Conservation (phyloP, 2,329 filamentous ascomycete species). For the Lasiodiplodia gonubiensis region DNA sequence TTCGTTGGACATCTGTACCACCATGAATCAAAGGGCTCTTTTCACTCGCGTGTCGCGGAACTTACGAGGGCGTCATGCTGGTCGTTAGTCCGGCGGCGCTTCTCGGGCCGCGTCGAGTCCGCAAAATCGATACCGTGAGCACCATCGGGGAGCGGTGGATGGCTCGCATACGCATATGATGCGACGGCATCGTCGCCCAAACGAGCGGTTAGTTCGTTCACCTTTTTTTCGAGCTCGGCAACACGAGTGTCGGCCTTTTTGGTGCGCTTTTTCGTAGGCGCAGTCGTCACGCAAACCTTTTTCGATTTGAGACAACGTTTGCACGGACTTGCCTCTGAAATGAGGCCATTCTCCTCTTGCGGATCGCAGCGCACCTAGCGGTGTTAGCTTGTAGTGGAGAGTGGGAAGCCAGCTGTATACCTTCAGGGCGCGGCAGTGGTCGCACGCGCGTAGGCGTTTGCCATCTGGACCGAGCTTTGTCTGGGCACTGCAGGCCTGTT, state of each 20-base stretch:
- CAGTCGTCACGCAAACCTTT: slow-evolving; percentile 57
- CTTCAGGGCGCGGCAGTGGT: slow-evolving; percentile 30
- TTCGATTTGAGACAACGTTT: slow-evolving; percentile 75
- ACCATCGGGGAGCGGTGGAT: not conserved
- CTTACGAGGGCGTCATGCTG: slow-evolving; percentile 10
- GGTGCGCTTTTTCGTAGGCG: slow-evolving; percentile 77
- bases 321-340: slow-evolving; percentile 57
- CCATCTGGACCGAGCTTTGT: slow-evolving; percentile 29
- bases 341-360: slow-evolving; percentile 65
- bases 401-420: not conserved
- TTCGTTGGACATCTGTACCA: slow-evolving; percentile 31
- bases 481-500: slow-evolving; percentile 10
- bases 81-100: slow-evolving; percentile 22
- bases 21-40: not conserved
- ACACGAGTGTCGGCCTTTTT: slow-evolving; percentile 92
- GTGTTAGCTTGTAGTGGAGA: not conserved
- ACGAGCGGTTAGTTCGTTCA: slow-evolving; percentile 83
- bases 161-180: not conserved
- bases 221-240: slow-evolving; percentile 89
- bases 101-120: slow-evolving; percentile 23
- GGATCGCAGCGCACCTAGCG: slow-evolving; percentile 75
- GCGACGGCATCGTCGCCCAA: slow-evolving; percentile 58
- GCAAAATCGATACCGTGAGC: not conserved
- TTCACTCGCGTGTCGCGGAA: not conserved
- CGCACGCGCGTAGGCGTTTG: slow-evolving; percentile 26